A percentile compares a stretch with the other conserved stretches of the same genome.
Conservation (phyloP, 2,329 filamentous ascomycete genomes). For the Hypoxylon sp. region DNA sequence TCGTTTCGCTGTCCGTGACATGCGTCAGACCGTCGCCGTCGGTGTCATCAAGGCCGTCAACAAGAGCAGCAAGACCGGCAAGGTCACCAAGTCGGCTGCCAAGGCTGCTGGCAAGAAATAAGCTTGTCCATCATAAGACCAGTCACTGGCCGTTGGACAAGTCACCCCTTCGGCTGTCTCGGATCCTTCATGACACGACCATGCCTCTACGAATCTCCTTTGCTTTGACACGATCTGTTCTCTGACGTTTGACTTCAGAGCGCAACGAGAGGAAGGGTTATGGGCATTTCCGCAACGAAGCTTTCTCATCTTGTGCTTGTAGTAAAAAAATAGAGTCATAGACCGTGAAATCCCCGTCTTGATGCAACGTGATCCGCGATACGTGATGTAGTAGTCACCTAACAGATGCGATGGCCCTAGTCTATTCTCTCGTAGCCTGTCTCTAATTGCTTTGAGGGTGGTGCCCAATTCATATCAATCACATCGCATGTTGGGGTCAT, state of each 20-base stretch:
- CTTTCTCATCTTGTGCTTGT: constrained; percentile 56
- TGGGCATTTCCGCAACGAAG: constrained; percentile 50
- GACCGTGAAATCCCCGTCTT: constrained; percentile 54
- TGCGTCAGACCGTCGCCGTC: constrained; percentile 89
- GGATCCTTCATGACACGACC: constrained; percentile 37
- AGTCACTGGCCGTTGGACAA: constrained; percentile 8
- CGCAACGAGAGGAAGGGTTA: constrained; percentile 53
- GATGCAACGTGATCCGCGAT: constrained; percentile 18
- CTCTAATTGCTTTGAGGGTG: too few species aligned
- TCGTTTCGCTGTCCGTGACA: constrained; percentile 99
- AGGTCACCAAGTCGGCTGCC: constrained; percentile 76
- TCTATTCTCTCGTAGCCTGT: neutral
- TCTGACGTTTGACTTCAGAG: constrained; percentile 51
- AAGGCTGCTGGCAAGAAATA: constrained; percentile 81
- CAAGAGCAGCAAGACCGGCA: constrained; percentile 67
- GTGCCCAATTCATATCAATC: too few species aligned
- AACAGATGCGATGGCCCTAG: too few species aligned
- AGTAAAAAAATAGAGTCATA: constrained; percentile 68
- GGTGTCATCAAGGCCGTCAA: constrained; percentile 92
- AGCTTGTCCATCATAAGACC: constrained; percentile 57
- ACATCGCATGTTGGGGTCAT: too few species aligned
- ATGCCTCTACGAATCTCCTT: constrained; percentile 45
- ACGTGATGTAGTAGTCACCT: too few species aligned
- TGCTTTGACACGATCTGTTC: constrained; percentile 53
- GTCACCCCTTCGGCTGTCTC: constrained; percentile 17